Base-by-base conservation (phyloP, 2,329 filamentous ascomycete genomes). In the Acrocalymma vagum region DNA sequence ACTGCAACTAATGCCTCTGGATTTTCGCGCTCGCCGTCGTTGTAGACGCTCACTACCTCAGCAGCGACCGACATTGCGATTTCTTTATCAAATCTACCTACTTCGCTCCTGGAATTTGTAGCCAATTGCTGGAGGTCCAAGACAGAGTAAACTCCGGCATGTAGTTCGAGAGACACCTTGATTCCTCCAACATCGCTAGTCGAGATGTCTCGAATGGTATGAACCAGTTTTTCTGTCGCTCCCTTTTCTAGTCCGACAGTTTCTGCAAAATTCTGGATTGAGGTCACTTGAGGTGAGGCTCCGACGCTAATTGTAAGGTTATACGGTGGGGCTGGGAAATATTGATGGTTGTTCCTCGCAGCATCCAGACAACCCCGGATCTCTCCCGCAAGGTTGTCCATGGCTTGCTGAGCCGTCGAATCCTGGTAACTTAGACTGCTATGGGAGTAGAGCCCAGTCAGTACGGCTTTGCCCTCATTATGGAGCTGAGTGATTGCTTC, bases 121-220 rank as follows among this genome's bases (percentile, higher is more conserved):
- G 87, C 84, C 2, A 93, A 75, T 65, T 94, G 89, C 65, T 94
- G 89, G 55, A 92, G 75, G 65, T 94, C 89, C 7, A 93, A 78
- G 3, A 84, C 76, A 0, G 88, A 83, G 62, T 92, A 93, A 3
- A 89, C 86, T 20, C 87, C 88, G 0, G 88, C 87, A 63, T 92
- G 88, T 2, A 90, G 73, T 62, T 91, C 88, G 17, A 90, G 75
- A 3, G 46, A n/a, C n/a, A n/a, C n/a, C n/a, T n/a, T n/a, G n/a
- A n/a, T n/a, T n/a, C n/a, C n/a, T n/a, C n/a, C n/a, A n/a, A n/a
- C n/a, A n/a, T n/a, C n/a, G n/a, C n/a, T n/a, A n/a, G n/a, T n/a
- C n/a, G n/a, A 11, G 45, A 48, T 35, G 30, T 48, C 15, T 11
- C 27, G 4, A 9, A 40, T 11, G 46, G 38, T 17, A 32, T 53